Evolutionary conservation across 2,329 filamentous ascomycete genomes (phyloP), one percentile per base, ranked within the genome.

Genomic region (Tolypocladium capitatum): DNA sequence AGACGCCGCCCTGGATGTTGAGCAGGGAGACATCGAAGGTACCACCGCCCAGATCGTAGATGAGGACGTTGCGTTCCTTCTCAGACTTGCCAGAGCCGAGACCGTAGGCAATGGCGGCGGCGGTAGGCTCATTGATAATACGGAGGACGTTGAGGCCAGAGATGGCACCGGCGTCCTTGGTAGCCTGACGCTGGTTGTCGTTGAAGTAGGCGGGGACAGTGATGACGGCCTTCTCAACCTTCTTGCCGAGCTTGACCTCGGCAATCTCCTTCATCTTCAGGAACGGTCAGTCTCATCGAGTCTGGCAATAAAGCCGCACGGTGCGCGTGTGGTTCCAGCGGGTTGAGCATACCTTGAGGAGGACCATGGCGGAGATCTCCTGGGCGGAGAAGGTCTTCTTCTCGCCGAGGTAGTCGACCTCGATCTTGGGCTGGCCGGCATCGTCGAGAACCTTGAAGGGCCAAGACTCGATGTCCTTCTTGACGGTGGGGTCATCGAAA

Each of bases 141-240:
- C 92, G 90, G 71, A 98, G 90, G 60, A 98, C 89, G 74, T 97
- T 96, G 55, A 98, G 83, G 61, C 91, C 92, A 63, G 91, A 76
- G 66, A 98, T 98, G 69, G 91, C 86, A 83, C 92, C 92, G 58
- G 92, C 92, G 67, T 97, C 92, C 84, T 97, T 97, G 75, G 92
- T 98, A 58, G 92, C 87, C 75, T 97, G 92, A 75, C 92, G 86
- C 79, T 98, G 92, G 80, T 94, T 95, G 83, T 98, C 92, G 80
- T 97, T 97, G 87, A 98, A 98, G 81, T 98, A 98, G 67, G 92
- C 92, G 50, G 92, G 92, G 50, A 97, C 92, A 53, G 92, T 98
- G 71, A 98, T 90, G 69, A 98, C 92, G 56, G 92, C 92, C 83
- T 97, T 97, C 75, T 92, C 83, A 63, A 97, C 90, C 78, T 92